Base-by-base conservation (phyloP, 1,284 basidiomycete species). In the Sanghuangporus weigelae region DNA sequence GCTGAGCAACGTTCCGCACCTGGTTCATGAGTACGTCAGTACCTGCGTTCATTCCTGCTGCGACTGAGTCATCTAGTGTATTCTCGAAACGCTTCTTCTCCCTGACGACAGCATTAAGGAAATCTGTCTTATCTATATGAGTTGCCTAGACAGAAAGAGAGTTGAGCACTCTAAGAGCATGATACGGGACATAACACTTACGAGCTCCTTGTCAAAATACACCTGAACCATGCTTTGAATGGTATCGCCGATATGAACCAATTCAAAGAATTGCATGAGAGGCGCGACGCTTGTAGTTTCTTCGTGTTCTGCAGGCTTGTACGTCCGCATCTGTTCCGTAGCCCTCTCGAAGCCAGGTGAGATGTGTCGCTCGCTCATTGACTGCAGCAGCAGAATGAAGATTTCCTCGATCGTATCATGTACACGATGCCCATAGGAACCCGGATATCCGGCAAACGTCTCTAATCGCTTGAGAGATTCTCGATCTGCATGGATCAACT, bases 211-310 rank as follows among this genome's bases (percentile, higher is more conserved):
- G 71, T 98, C 95, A 72, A 96, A 99, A 75, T 96, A 99, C 1
- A 98, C 96, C 69, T 98, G 94, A 1, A 97, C 87, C 88, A 99
- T 97, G 35, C 91, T 93, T 76, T 96, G 93, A 58, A 99, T 98
- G 19, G 94, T 99, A 74, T 99, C 96, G 0, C 95, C 97, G 16
- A 98, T 82, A 77, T 99, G 96, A 0, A 97, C 96, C 16, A 99
- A 81, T 78, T 98, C 96, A 69, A 99, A 98, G 76, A 99, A 99
- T 74, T 98, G 95, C 51, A 98, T 79, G 1, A 99, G 77, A 0
- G 96, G 95, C 0, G 95, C 93, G 1, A 98, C 95, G 63, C 84
- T 87, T 31, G 83, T 85, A 16, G 85, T 89, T 60, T 84, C 85
- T 60, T 87, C 84, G 70, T 95, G 91, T 67, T 95, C 92, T 0